phyloP scores from a whole-genome alignment of 768 basidiomycete species.

The Pleurotus giganteus region DNA sequence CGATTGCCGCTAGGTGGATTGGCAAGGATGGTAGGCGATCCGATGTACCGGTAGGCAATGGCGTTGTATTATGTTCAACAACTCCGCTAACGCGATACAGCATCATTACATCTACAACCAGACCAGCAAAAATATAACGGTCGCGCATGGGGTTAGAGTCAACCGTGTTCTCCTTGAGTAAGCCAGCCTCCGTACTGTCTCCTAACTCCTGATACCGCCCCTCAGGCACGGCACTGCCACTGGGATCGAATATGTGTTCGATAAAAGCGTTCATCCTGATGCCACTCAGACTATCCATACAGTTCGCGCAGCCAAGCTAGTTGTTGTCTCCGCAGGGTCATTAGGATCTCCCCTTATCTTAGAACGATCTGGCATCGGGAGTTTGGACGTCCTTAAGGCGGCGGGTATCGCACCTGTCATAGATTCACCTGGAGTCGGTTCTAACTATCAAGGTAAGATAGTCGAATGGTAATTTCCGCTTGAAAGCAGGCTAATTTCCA shows the following conservation, averaged over 20 bases:
- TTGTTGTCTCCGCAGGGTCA: conserved; percentile 1
- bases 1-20: neutral
- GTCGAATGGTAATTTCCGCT: neutral
- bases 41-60: neutral
- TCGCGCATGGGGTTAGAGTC: neutral
- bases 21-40: neutral
- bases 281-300: neutral
- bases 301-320: neutral
- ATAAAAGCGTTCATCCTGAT: conserved; percentile 10
- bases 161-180: conserved; percentile 1
- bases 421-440: conserved; percentile 3
- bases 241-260: conserved; percentile 2
- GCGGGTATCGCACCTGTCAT: neutral
- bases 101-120: conserved; percentile 7
- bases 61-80: too few relatives aligned
- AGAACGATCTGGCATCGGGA: conserved; percentile 2
- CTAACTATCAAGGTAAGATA: conserved; percentile 2
- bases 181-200: too few relatives aligned
- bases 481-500: too few relatives aligned
- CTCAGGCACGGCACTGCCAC: neutral
- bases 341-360: conserved; percentile 1
- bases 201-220: neutral
- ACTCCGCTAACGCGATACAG: neutral
- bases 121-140: neutral
- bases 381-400: neutral